Conservation (phyloP, 768 basidiomycete species). For the Hemileccinum impolitum region DNA sequence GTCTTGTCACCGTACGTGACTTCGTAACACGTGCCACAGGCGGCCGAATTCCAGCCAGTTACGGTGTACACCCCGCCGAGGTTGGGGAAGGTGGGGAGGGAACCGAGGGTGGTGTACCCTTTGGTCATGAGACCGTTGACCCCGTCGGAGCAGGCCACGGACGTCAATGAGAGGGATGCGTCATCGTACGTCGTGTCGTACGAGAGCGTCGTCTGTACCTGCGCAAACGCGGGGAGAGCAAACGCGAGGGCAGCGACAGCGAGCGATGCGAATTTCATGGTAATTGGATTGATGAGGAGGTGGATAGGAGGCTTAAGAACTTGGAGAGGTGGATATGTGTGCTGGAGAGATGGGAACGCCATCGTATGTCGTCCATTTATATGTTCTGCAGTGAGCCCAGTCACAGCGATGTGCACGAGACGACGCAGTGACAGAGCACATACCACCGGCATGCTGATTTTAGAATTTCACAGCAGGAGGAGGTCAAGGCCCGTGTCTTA, state of each 20-base stretch:
- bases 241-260: constrained; percentile 8
- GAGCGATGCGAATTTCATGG: constrained; percentile 27
- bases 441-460: neutral
- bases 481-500: neutral
- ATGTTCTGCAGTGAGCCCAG: neutral
- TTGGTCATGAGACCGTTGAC: constrained; percentile 27
- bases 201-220: constrained; percentile 14
- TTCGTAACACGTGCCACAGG: constrained; percentile 34
- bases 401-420: neutral
- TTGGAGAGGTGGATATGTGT: neutral
- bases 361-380: constrained; percentile 12
- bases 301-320: neutral
- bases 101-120: constrained; percentile 33
- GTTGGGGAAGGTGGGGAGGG: constrained; percentile 30
- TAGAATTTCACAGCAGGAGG: constrained; percentile 2
- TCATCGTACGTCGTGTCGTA: constrained; percentile 34
- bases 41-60: constrained; percentile 25
- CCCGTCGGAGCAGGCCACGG: constrained; percentile 34
- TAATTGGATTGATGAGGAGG: neutral
- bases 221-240: constrained; percentile 18
- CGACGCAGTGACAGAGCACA: neutral
- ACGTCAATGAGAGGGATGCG: constrained; percentile 9
- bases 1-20: constrained; percentile 24
- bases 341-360: neutral
- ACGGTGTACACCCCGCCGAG: constrained; percentile 34